Evolutionary conservation across 2,329 filamentous ascomycete species (phyloP).

Genomic region (Pseudomassariella vexata): DNA sequence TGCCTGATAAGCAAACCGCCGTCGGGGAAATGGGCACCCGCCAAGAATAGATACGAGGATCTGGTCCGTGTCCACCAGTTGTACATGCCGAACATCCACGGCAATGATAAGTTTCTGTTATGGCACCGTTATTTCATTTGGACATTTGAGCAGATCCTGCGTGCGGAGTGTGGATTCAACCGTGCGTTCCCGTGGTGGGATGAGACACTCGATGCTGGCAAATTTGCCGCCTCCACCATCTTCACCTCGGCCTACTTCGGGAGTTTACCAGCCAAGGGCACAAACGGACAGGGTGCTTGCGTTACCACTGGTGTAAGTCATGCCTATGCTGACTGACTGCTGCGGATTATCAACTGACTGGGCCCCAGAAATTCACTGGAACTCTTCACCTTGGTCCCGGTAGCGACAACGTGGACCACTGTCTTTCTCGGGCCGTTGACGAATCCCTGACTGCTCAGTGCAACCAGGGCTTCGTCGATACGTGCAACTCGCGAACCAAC

Average conservation of each 20-base stretch:
- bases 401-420: slow-evolving; percentile 14
- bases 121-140: slow-evolving; percentile 22
- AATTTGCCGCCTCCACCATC: slow-evolving; percentile 19
- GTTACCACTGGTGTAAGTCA: slow-evolving; percentile 19
- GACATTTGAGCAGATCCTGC: slow-evolving; percentile 15
- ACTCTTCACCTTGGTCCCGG: slow-evolving; percentile 12
- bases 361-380: slow-evolving; percentile 13
- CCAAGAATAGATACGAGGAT: slow-evolving; percentile 26
- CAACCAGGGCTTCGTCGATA: slow-evolving; percentile 10
- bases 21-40: slow-evolving; percentile 17
- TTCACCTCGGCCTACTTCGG: slow-evolving; percentile 24
- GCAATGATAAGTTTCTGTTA: slow-evolving; percentile 23
- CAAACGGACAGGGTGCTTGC: slow-evolving; percentile 19
- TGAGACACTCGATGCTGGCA: slow-evolving; percentile 27
- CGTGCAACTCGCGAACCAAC: slow-evolving; percentile 8
- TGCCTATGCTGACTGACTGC: not conserved
- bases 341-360: too few species aligned
- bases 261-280: slow-evolving; percentile 16
- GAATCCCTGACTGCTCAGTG: slow-evolving; percentile 12
- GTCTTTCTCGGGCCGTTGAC: slow-evolving; percentile 24
- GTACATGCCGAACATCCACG: slow-evolving; percentile 25
- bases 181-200: slow-evolving; percentile 27
- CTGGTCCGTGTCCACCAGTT: slow-evolving; percentile 24
- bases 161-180: slow-evolving; percentile 26
- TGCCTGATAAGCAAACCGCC: slow-evolving; percentile 21